Base-by-base conservation (phyloP, 352 stramenopile genomes). In the Pseudoperonospora humuli region DNA sequence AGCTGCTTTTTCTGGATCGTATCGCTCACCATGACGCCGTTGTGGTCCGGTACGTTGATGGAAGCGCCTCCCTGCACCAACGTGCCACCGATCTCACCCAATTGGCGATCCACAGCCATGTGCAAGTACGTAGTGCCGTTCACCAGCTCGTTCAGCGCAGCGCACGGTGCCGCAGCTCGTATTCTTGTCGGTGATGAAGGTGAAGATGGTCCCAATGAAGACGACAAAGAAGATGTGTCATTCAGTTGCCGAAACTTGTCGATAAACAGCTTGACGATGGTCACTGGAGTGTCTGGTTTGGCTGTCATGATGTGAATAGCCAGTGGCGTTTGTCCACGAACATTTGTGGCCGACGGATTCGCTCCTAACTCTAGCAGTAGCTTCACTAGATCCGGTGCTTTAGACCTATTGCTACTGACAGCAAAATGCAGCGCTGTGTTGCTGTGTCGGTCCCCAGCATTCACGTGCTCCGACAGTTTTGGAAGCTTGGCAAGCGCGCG, bases 401-500 rank as follows among this genome's bases (percentile, higher is more conserved):
- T 67, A 3, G 82, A 67, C 13, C 69, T 69, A 3, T 67, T 57
- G 21, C 67, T 80, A 57, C 69, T 85, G 18, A 77, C 80, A 0
- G 79, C 80, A 24, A 92, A 89, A 45, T 92, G 80, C 35, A 92
- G 70, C 49, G 80, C 70, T 33, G 80, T 92, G 60, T 92, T 92
- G 39, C 55, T 54, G 50, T 89, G 76, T 39, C 76, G 71, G 52
- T 92, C 80, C 29, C 76, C 76, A 0, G 75, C 61, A 45, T 88
- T 90, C 40, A 92, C 52, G 40, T 82, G 79, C 13, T 90, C 80
- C 7, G 67, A 51, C 8, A 81, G 59, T 15, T 73, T 56, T 26
- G 80, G 80, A 11, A 92, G 77, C 42, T 85, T 88, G 15, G 70
- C 74, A n/a, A 92, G 71, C 29, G 80, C 80, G 11, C 64, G 62